These are phyloP conservation scores for Westerdykella sp. DNA, from an alignment of 2,329 filamentous ascomycete genomes.

Conservation along the genomic window DNA sequence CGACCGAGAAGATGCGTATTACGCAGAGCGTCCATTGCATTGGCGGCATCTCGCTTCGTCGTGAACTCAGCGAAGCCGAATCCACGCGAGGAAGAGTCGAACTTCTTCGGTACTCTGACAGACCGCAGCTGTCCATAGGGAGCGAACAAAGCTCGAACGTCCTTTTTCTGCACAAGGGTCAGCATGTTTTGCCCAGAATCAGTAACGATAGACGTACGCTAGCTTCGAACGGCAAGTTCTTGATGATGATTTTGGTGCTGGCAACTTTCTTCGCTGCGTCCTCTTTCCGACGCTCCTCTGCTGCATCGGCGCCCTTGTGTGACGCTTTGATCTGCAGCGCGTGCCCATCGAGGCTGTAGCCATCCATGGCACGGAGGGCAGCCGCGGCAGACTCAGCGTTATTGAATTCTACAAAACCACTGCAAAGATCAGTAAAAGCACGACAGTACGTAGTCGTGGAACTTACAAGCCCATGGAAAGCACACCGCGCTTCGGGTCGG, in stretches of 20 bases:
- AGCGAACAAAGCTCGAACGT: slow-evolving; percentile 76
- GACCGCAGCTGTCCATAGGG: slow-evolving; percentile 89
- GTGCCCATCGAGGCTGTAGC: slow-evolving; percentile 79
- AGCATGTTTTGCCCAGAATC: slow-evolving; percentile 8
- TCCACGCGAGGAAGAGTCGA: slow-evolving; percentile 78
- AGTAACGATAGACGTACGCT: slow-evolving; percentile 19
- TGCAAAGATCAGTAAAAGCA: not conserved
- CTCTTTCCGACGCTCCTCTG: slow-evolving; percentile 75
- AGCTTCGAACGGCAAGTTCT: slow-evolving; percentile 95
- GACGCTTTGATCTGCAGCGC: slow-evolving; percentile 78
- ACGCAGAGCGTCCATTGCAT: slow-evolving; percentile 82
- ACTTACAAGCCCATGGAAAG: slow-evolving; percentile 83
- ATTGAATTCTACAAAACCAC: slow-evolving; percentile 81
- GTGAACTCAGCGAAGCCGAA: slow-evolving; percentile 97
- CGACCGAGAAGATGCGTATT: slow-evolving; percentile 92
- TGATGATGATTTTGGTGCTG: slow-evolving; percentile 91
- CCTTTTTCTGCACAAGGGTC: slow-evolving; percentile 60
- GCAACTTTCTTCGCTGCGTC: slow-evolving; percentile 77
- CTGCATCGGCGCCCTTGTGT: slow-evolving; percentile 80
- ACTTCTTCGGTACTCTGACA: slow-evolving; percentile 91
- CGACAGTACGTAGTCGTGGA: not conserved
- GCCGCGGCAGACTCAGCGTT: slow-evolving; percentile 71
- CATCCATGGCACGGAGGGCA: slow-evolving; percentile 80
- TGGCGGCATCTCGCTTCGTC: slow-evolving; percentile 80
- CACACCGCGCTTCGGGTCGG: slow-evolving; percentile 82